Evolutionary conservation across 768 basidiomycete genomes (phyloP).

Genomic region (Tulasnella sp.): DNA sequence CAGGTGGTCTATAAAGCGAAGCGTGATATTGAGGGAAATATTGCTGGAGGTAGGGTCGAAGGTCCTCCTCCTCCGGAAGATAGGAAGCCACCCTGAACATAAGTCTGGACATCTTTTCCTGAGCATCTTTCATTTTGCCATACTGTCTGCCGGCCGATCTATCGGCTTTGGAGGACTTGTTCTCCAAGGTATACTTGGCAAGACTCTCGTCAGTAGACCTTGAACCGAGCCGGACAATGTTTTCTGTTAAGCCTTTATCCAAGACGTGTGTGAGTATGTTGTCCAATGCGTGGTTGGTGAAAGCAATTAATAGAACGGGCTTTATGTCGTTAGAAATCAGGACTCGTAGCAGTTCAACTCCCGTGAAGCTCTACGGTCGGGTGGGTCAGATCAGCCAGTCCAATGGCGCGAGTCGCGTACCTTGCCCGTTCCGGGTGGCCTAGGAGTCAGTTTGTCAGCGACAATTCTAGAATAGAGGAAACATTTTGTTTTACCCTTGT

Average conservation of each 20-base stretch:
- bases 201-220: constrained; percentile 31
- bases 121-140: constrained; percentile 43
- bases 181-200: background rate
- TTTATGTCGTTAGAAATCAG: constrained; percentile 50
- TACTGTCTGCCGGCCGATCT: constrained; percentile 40
- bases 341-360: constrained; percentile 63
- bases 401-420: constrained; percentile 39
- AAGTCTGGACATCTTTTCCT: constrained; percentile 46
- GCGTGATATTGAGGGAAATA: constrained; percentile 50
- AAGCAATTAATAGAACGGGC: constrained; percentile 58
- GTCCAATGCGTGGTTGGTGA: constrained; percentile 77
- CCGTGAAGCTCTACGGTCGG: constrained; percentile 54
- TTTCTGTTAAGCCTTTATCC: constrained; percentile 57
- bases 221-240: constrained; percentile 67
- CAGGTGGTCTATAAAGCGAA: constrained; percentile 44
- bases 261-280: constrained; percentile 63
- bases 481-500: constrained; percentile 52
- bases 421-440: constrained; percentile 78
- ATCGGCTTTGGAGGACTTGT: too few relatives aligned
- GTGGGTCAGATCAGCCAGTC: background rate
- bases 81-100: constrained; percentile 44
- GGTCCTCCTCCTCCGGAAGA: constrained; percentile 39
- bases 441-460: constrained; percentile 44
- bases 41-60: constrained; percentile 44
- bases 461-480: background rate